A percentile compares a stretch with the other conserved stretches of the same genome.
These are phyloP conservation scores for Vitis rupestris DNA, from an alignment of 164 flowering plant genomes.

Conservation along the genomic window DNA sequence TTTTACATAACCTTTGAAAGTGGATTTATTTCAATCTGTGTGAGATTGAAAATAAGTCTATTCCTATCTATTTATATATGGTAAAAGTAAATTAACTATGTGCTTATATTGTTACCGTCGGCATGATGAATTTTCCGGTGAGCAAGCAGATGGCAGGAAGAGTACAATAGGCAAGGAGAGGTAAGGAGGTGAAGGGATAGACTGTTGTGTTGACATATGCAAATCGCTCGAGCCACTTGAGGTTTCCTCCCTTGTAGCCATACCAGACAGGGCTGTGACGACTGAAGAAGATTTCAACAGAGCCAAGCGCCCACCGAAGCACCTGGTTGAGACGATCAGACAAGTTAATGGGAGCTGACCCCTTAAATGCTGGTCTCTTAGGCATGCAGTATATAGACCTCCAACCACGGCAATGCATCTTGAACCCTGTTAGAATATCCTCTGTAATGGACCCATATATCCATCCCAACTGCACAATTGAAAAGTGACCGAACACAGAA, in stretches of 20 bases:
- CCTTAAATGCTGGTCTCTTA: slow-evolving; percentile 76
- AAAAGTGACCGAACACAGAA: not conserved
- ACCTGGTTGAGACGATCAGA: slow-evolving; percentile 93
- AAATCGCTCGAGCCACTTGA: slow-evolving; percentile 83
- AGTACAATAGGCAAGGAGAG: slow-evolving; percentile 81
- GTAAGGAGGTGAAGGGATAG: slow-evolving; percentile 84
- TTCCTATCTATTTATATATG: not conserved
- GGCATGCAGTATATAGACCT: slow-evolving; percentile 94
- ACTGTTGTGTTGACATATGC: slow-evolving; percentile 87
- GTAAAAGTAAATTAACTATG: not conserved
- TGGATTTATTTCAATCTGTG: not conserved
- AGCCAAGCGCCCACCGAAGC: slow-evolving; percentile 96
- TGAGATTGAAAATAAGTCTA: not conserved
- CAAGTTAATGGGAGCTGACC: slow-evolving; percentile 88
- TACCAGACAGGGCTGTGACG: slow-evolving; percentile 78
- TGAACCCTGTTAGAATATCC: slow-evolving; percentile 86
- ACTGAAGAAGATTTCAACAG: slow-evolving; percentile 92
- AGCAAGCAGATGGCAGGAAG: slow-evolving; percentile 94
- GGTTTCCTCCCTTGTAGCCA: slow-evolving; percentile 81
- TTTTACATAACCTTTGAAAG: not conserved
- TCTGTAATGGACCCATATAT: slow-evolving; percentile 91
- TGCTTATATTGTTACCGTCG: slow-evolving; percentile 48
- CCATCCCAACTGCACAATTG: slow-evolving; percentile 78
- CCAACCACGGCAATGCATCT: slow-evolving; percentile 99
- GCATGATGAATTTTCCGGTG: slow-evolving; percentile 93